A percentile compares a stretch with the other conserved stretches of the same genome.
These are phyloP conservation scores for Myxozyma melibiosi DNA, from an alignment of 805 yeast species.

Conservation along the genomic window DNA sequence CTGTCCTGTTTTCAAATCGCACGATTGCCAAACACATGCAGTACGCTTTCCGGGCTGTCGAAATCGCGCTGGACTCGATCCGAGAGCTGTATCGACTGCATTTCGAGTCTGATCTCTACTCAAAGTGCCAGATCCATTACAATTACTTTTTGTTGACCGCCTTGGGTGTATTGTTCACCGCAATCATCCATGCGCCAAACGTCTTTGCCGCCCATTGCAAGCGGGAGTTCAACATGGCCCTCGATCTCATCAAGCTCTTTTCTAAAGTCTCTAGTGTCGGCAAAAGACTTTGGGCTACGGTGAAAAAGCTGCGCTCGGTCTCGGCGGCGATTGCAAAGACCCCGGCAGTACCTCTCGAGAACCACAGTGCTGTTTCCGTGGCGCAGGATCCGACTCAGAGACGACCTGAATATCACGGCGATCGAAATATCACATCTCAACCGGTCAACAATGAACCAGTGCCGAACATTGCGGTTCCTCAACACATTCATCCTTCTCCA, in stretches of 20 bases:
- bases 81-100: slow-evolving; percentile 33
- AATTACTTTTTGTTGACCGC: slow-evolving; percentile 37
- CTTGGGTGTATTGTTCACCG: slow-evolving; percentile 35
- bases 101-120: slow-evolving; percentile 32
- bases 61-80: slow-evolving; percentile 35
- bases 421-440: too few relatives aligned
- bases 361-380: background rate
- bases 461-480: too few relatives aligned
- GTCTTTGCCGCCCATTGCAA: slow-evolving; percentile 26
- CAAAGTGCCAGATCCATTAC: slow-evolving; percentile 36
- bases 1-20: slow-evolving; percentile 25
- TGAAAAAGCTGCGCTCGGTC: slow-evolving; percentile 16
- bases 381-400: background rate
- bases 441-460: too few relatives aligned
- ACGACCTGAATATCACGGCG: too few relatives aligned
- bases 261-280: slow-evolving; percentile 29
- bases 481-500: too few relatives aligned
- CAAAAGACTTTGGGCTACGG: slow-evolving; percentile 24
- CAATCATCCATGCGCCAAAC: slow-evolving; percentile 34
- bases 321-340: slow-evolving; percentile 2
- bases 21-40: slow-evolving; percentile 21
- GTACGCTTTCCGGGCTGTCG: slow-evolving; percentile 34
- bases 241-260: slow-evolving; percentile 31
- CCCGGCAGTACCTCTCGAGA: background rate
- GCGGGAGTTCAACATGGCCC: slow-evolving; percentile 34